phyloP scores from a whole-genome alignment of 805 yeast species.

The Barnettozyma pratensis region DNA sequence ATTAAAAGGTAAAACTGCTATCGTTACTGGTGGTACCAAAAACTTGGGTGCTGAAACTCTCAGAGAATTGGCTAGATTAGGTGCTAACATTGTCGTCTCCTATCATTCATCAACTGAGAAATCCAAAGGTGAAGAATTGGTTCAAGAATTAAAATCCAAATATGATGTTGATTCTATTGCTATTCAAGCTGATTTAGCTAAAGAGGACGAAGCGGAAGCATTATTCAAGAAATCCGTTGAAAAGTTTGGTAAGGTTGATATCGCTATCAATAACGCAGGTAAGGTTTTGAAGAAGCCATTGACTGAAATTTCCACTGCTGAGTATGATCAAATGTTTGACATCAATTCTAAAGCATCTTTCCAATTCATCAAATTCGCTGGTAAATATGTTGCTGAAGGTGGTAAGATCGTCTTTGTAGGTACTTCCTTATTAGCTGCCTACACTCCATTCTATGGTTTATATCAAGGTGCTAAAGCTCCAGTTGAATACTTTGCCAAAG shows the following conservation, averaged over 20 bases:
- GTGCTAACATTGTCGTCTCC: constrained; percentile 49
- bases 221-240: constrained; percentile 42
- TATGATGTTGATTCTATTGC: constrained; percentile 34
- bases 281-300: constrained; percentile 60
- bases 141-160: constrained; percentile 29
- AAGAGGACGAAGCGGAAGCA: constrained; percentile 36
- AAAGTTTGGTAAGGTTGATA: constrained; percentile 47
- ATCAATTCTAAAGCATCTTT: constrained; percentile 58
- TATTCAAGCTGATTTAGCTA: constrained; percentile 20
- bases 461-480: constrained; percentile 57
- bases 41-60: constrained; percentile 54
- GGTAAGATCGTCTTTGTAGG: constrained; percentile 55
- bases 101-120: constrained; percentile 43
- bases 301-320: constrained; percentile 45
- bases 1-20: constrained; percentile 41
- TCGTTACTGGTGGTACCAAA: constrained; percentile 60
- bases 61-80: constrained; percentile 47
- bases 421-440: constrained; percentile 64
- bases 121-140: constrained; percentile 32
- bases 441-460: constrained; percentile 44
- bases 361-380: constrained; percentile 55
- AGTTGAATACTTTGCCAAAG: constrained; percentile 47
- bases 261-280: constrained; percentile 67
- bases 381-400: constrained; percentile 40
- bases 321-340: constrained; percentile 48